Evolutionary conservation across 805 yeast genomes (phyloP), one percentile per base, ranked within the genome.

Genomic region (Candida michaelii): DNA sequence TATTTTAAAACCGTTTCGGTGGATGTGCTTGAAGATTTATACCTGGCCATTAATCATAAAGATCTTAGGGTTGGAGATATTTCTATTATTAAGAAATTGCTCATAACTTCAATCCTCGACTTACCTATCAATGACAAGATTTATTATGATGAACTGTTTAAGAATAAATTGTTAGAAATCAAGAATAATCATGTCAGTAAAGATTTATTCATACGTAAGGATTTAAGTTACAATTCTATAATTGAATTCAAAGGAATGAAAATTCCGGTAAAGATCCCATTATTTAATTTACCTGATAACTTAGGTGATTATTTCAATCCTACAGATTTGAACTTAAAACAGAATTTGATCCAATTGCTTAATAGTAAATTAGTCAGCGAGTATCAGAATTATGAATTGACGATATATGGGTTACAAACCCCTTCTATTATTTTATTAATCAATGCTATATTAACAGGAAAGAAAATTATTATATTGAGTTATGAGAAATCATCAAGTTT

Each of bases 371-470:
- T 77, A 33, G 63, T 51, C 18, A 58, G 61, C 30, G 62, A 39
- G 42, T 66, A 46, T 33, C 59, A 65, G 40, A 68, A 72, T 47
- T 69, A 74, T 33, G 80, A 78, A 38, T 58, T 79, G 38, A 73
- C 80, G 1, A 70, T 74, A 10, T 76, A 76, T 55, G 83, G 83
- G 0, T 54, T 70, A 13, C 68, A 66, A 29, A 79, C 84, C 0
- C 83, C 82, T 0, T 74, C 73, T 44, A 48, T 63, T 35, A 56
- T 62, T 52, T 46, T 71, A 33, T 42, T 66, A 44, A 58, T 65
- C 44, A 59, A 66, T 57, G 60, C 73, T 39, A 43, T 68, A 45
- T 52, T 71, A 49, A 55, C 74, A 35, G 66, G 75, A 44, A 55
- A 66, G 59, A 47, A 56, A 62, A 50, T 72, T 55, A 42, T 78